Evolutionary conservation across 768 basidiomycete genomes (phyloP), one percentile per base, ranked within the genome.

Genomic region (Holtermanniella nyarrowii): DNA sequence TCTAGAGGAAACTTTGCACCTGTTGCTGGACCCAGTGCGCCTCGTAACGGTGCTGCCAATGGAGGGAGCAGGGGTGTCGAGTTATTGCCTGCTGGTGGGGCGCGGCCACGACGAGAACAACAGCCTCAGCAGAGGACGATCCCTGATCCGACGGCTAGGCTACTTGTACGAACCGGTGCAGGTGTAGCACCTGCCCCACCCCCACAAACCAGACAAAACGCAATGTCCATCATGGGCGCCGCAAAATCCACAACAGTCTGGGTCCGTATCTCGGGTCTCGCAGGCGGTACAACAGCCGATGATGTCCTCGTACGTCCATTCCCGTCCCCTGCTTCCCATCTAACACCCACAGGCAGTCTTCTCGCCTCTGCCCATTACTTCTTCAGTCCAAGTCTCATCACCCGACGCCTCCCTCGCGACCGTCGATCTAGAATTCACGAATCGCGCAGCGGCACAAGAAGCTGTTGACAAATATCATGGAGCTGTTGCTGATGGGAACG

Each of bases 401-500:
- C 53, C 76, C 23, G 31, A 68, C 22, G 27, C 63, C 25, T 54
- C 56, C 43, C 51, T 59, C 42, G 78, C 83, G 13, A 69, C 75
- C 2, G 83, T 88, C 49, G 79, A 84, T 18, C 74, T 89, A 18
- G 83, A 84, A 12, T 85, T 85, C 76, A 83, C 85, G 63, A 74
- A 75, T 18, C 72, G 80, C 0, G 64, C 76, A 0, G 76, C 82
- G 41, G 88, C 87, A 0, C 72, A 78, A 10, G 75, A 78, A 5
- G 83, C 86, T 5, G 81, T 89, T 4, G 67, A 77, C 59, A 83
- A 83, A 62, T 90, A 86, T 69, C 73, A 90, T 72, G 81, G 81
- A 26, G 83, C 85, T 54, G 81, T 83, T 18, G 88, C 88, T 2
- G 88, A 90, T 54, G 88, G 87, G 0, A 82, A 82, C 55, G 78